A percentile compares a stretch with the other conserved stretches of the same genome.
phyloP scores from a whole-genome alignment of 1,284 basidiomycete species.

The Ganoderma resinaceum region DNA sequence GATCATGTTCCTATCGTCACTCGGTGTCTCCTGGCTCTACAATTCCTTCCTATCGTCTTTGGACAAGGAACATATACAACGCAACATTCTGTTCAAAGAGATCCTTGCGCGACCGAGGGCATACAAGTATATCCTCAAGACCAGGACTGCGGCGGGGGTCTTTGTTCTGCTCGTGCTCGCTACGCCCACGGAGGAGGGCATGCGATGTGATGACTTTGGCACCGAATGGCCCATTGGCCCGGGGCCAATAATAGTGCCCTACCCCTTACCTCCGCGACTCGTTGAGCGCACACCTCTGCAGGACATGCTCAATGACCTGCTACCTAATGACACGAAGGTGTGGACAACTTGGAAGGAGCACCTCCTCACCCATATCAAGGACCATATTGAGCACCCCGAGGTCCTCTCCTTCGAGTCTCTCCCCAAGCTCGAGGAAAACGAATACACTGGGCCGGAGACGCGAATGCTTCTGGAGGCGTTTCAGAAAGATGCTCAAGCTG shows the following conservation, averaged over 20 bases:
- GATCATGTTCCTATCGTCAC: slow-evolving; percentile 27
- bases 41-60: slow-evolving; percentile 31
- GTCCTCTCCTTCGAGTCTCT: neutral
- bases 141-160: slow-evolving; percentile 23
- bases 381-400: neutral
- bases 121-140: slow-evolving; percentile 21
- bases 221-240: neutral
- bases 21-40: slow-evolving; percentile 28
- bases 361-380: slow-evolving; percentile 10
- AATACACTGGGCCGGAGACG: neutral
- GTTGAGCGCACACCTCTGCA: neutral
- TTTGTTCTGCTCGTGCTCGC: slow-evolving; percentile 24
- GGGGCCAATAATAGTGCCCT: neutral
- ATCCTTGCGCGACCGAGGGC: slow-evolving; percentile 11
- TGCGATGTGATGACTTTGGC: neutral
- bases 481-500: neutral
- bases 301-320: slow-evolving; percentile 23
- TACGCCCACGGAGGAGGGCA: neutral
- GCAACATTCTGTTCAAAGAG: slow-evolving; percentile 19
- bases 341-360: slow-evolving; percentile 22
- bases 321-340: slow-evolving; percentile 25
- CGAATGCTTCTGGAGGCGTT: neutral
- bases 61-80: slow-evolving; percentile 27
- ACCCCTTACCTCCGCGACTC: neutral
- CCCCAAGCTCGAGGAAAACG: neutral